These are phyloP conservation scores for Gossypioides kirkii DNA, from an alignment of 345 rosid species.

Conservation along the genomic window DNA sequence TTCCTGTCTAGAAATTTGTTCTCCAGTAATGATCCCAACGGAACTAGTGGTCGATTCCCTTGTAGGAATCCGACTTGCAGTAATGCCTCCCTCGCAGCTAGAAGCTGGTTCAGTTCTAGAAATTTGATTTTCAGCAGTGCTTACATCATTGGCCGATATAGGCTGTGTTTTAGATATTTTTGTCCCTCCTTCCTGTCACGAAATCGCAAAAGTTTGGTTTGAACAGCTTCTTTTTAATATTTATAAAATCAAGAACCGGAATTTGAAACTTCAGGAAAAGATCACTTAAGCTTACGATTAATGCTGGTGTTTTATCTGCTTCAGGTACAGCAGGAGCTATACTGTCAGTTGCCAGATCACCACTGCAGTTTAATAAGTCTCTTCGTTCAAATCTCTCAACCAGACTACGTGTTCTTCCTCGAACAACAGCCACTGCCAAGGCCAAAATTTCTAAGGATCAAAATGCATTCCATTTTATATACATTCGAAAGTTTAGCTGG, in stretches of 20 bases:
- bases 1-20: conserved; percentile 7
- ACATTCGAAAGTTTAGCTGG: conserved; percentile 15
- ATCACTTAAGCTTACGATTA: conserved; percentile 20
- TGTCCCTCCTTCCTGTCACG: conserved; percentile 53
- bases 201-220: not conserved
- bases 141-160: conserved; percentile 23
- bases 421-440: conserved; percentile 81
- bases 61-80: not conserved
- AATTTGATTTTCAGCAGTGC: not conserved
- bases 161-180: conserved; percentile 50
- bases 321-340: conserved; percentile 11
- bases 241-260: conserved; percentile 9
- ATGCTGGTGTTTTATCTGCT: conserved; percentile 17
- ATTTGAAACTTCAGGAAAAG: not conserved
- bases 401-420: conserved; percentile 83
- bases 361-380: conserved; percentile 37
- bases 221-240: not conserved
- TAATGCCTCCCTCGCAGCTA: not conserved
- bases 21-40: not conserved
- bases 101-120: not conserved
- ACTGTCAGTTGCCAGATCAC: conserved; percentile 24
- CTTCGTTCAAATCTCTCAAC: conserved; percentile 90
- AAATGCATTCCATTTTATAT: conserved; percentile 8
- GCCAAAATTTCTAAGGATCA: conserved; percentile 24
- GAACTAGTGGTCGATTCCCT: not conserved